Evolutionary conservation across 306 rosid genomes (phyloP).

Genomic region (Lablab purpureus): DNA sequence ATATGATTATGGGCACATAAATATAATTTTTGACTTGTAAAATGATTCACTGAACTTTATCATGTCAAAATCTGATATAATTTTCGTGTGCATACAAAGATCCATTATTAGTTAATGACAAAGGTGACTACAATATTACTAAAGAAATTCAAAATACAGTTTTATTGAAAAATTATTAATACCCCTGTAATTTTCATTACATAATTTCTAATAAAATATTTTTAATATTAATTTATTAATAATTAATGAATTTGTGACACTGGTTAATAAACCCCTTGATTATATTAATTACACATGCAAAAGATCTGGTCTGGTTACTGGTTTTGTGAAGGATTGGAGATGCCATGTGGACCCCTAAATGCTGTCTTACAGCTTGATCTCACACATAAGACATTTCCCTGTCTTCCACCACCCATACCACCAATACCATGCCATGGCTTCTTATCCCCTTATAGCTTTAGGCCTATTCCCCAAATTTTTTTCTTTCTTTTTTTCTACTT

Average conservation of each 20-base stretch:
- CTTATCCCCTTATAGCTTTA: slow-evolving; percentile 5
- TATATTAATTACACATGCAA: slow-evolving; percentile 18
- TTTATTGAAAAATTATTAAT: neutral
- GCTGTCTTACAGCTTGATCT: slow-evolving; percentile 49
- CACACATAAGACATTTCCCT: slow-evolving; percentile 46
- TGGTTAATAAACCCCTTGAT: neutral
- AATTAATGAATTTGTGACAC: neutral
- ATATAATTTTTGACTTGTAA: neutral
- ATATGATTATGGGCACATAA: neutral
- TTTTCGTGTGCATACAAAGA: neutral
- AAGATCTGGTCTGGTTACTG: slow-evolving; percentile 38
- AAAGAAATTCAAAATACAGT: neutral
- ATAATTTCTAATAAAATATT: neutral
- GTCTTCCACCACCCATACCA: neutral
- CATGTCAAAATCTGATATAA: neutral
- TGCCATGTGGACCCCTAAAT: slow-evolving; percentile 51
- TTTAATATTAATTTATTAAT: neutral
- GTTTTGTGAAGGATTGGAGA: slow-evolving; percentile 43
- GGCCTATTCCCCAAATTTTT: neutral
- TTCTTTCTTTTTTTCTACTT: neutral
- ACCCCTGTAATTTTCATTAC: neutral
- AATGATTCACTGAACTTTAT: neutral
- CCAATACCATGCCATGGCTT: neutral
- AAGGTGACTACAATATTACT: neutral
- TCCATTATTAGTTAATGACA: slow-evolving; percentile 12